A percentile compares a stretch with the other conserved stretches of the same genome.
Evolutionary conservation across 768 basidiomycete species (phyloP).

Genomic region (Roridomyces roridus): DNA sequence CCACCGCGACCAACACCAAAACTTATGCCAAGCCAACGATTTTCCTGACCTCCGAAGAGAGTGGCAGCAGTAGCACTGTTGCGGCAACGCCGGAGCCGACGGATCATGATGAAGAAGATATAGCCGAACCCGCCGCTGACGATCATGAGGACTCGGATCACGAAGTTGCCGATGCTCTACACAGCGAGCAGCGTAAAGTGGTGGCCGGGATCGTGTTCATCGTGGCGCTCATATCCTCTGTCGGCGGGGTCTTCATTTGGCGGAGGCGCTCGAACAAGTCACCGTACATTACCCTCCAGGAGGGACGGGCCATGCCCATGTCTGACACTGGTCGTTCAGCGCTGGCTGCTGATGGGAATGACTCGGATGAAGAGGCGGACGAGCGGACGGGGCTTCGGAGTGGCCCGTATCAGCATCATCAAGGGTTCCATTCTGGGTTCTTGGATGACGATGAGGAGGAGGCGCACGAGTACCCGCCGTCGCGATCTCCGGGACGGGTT

Average conservation of each 20-base stretch:
- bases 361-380: conserved; percentile 77
- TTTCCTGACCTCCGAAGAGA: conserved; percentile 76
- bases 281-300: conserved; percentile 65
- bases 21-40: conserved; percentile 83
- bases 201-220: conserved; percentile 41
- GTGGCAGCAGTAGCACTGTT: conserved; percentile 80
- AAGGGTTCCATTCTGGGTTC: conserved; percentile 25
- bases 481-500: conserved; percentile 10
- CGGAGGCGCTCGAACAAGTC: conserved; percentile 44
- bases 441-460: conserved; percentile 69
- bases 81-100: conserved; percentile 33
- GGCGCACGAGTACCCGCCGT: conserved; percentile 20
- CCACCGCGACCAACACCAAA: conserved; percentile 55
- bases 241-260: conserved; percentile 79
- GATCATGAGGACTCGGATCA: conserved; percentile 4
- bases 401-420: conserved; percentile 21
- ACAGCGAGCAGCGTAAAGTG: conserved; percentile 5
- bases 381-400: conserved; percentile 71
- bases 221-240: conserved; percentile 74
- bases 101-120: neutral
- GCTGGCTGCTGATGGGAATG: conserved; percentile 54
- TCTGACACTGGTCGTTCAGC: conserved; percentile 36
- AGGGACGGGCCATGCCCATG: conserved; percentile 78
- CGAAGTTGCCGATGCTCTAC: conserved; percentile 8
- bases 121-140: neutral